phyloP scores from a whole-genome alignment of 805 yeast species.

The Jamesozyma jinghongensis region DNA sequence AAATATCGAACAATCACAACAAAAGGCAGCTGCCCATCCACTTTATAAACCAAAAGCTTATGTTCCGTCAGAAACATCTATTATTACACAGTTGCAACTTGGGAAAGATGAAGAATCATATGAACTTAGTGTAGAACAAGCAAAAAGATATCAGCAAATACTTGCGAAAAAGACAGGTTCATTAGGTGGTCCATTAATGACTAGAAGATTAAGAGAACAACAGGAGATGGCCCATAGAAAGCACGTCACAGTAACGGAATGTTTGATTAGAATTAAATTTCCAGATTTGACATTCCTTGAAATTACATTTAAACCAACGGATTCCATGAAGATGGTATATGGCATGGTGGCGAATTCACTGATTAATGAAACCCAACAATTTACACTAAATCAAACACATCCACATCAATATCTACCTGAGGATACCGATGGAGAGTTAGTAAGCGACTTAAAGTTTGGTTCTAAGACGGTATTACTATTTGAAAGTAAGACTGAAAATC shows the following conservation, averaged over 20 bases:
- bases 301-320: constrained; percentile 38
- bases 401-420: constrained; percentile 34
- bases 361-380: constrained; percentile 23
- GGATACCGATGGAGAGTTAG: constrained; percentile 25
- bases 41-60: constrained; percentile 18
- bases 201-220: constrained; percentile 35
- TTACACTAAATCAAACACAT: constrained; percentile 38
- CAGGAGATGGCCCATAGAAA: constrained; percentile 23
- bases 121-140: constrained; percentile 45
- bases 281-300: constrained; percentile 50
- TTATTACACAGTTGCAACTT: constrained; percentile 4
- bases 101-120: constrained; percentile 29
- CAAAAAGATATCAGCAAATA: constrained; percentile 43
- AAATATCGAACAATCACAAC: background rate
- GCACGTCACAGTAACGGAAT: constrained; percentile 16
- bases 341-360: constrained; percentile 24
- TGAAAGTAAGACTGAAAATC: constrained; percentile 10
- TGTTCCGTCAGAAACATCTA: constrained; percentile 14
- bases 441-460: constrained; percentile 36
- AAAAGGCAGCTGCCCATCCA: background rate
- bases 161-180: constrained; percentile 35
- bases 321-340: constrained; percentile 32
- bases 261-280: constrained; percentile 43
- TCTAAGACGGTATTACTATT: constrained; percentile 38
- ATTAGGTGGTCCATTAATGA: constrained; percentile 34